Base-by-base conservation (phyloP, 2,329 filamentous ascomycete genomes). In the Stemphylium lycopersici region DNA sequence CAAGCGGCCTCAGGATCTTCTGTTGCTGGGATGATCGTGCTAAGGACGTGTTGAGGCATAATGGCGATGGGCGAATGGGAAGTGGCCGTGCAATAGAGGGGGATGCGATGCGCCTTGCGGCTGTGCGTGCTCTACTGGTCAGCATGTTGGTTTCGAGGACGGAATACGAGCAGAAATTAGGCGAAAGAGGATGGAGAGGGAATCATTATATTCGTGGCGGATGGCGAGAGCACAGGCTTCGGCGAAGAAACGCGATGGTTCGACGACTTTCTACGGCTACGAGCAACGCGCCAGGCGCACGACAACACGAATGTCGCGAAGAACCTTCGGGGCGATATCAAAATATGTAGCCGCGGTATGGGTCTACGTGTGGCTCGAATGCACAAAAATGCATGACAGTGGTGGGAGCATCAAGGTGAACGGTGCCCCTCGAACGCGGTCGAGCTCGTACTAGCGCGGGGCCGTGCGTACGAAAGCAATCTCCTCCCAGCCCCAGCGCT, bases 1-100 rank as follows among this genome's bases (percentile, higher is more conserved):
- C 64, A 8, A 71, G 71, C 3, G 83, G 80, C 5, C 80, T 31
- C 6, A 51, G 36, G 6, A 51, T 15, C 6, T 40, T 51, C n/a
- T 55, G 47, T 3, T 51, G 47, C 4, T 33, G 46, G 31, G 51
- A 26, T 10, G 41, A 13, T 41, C 29, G 37, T 51, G 56, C 46
- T 22, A 57, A 16, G 50, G 52, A 70, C 46, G 75, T 70, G 41
- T 44, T 51, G 41, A 46, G 58, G 16, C 38, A 75, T 53, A 62
- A 34, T 45, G 67, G 56, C 45, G 56, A 61, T 24, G 62, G 45
- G 43, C 66, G 67, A 24, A 54, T 37, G 15, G 56, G 49, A 15
- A 59, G 59, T 29, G 52, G 54, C 52, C 58, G 63, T 56, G 58
- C 41, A 24, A 50, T 51, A 20, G 62, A 53, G 45, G 51, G 59